Evolutionary conservation across 257 asterid species (phyloP).

Genomic region (Hygrophila difformis): DNA sequence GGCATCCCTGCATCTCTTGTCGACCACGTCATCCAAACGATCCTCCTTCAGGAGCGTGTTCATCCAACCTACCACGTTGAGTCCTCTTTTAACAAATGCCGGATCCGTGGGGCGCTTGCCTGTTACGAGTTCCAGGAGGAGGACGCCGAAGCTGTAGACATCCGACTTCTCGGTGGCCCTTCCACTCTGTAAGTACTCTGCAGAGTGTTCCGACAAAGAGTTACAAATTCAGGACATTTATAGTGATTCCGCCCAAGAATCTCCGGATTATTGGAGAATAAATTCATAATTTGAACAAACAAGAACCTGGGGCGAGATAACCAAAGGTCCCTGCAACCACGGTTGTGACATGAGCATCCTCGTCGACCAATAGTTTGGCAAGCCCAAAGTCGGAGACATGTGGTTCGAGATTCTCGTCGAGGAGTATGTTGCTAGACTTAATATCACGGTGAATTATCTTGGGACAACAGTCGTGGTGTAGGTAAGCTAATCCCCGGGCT

Average conservation of each 20-base stretch:
- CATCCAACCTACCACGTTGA: slow-evolving; percentile 98
- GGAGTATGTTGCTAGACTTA: slow-evolving; percentile 91
- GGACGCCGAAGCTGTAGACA: slow-evolving; percentile 93
- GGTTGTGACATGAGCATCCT: slow-evolving; percentile 90
- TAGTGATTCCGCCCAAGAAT: too few species aligned
- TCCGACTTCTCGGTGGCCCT: slow-evolving; percentile 89
- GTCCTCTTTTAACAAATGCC: slow-evolving; percentile 60
- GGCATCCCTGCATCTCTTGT: slow-evolving; percentile 59
- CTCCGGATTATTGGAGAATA: too few species aligned
- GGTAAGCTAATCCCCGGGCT: slow-evolving; percentile 88
- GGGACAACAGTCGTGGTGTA: slow-evolving; percentile 88
- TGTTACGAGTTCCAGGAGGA: slow-evolving; percentile 76
- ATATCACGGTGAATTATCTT: slow-evolving; percentile 87
- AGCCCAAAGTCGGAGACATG: slow-evolving; percentile 94
- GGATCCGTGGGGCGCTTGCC: slow-evolving; percentile 97
- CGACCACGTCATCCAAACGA: slow-evolving; percentile 59
- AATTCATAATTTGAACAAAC: background rate
- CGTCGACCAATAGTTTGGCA: slow-evolving; percentile 87
- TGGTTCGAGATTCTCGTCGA: slow-evolving; percentile 86
- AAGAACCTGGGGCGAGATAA: slow-evolving; percentile 89
- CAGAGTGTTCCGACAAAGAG: background rate
- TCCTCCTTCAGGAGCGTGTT: slow-evolving; percentile 61
- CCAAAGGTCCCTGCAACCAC: slow-evolving; percentile 99
- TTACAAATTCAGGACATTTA: too few species aligned
- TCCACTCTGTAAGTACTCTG: slow-evolving; percentile 96